Evolutionary conservation across 1,139 yeast genomes (phyloP).

Genomic region (Kurtzmaniella quercitrusa): DNA sequence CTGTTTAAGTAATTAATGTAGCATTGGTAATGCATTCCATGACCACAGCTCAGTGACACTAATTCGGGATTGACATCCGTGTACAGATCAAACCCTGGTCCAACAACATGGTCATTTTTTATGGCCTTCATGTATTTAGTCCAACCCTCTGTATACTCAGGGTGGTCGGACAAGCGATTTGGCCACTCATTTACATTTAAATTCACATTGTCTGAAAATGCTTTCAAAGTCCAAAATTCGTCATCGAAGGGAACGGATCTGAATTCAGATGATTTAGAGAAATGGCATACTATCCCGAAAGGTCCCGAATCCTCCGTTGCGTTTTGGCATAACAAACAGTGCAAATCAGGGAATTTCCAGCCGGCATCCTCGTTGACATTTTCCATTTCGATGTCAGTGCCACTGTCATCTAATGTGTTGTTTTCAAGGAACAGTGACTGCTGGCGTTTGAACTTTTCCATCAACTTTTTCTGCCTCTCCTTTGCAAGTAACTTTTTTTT

Average conservation of each 20-base stretch:
- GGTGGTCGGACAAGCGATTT: conserved; percentile 9
- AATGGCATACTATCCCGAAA: conserved; percentile 68
- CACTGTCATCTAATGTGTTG: conserved; percentile 27
- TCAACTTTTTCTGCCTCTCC: conserved; percentile 64
- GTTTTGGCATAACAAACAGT: conserved; percentile 87
- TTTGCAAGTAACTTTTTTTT: conserved; percentile 66
- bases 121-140: conserved; percentile 29
- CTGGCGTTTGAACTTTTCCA: conserved; percentile 76
- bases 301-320: conserved; percentile 65
- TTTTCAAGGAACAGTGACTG: conserved; percentile 67
- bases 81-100: conserved; percentile 63
- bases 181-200: conserved; percentile 39
- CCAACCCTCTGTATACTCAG: conserved; percentile 29
- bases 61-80: conserved; percentile 41
- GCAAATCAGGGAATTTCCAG: conserved; percentile 76
- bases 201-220: conserved; percentile 53
- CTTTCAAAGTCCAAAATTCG: conserved; percentile 61
- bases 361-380: conserved; percentile 24
- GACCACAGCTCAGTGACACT: conserved; percentile 84
- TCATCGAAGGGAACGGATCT: conserved; percentile 62
- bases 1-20: conserved; percentile 58
- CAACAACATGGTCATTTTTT: conserved; percentile 45
- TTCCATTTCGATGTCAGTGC: conserved; percentile 34
- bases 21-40: conserved; percentile 86
- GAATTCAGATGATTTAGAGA: conserved; percentile 56